These are phyloP conservation scores for Drosera capensis DNA, from an alignment of 148 eudicot genomes.

Conservation along the genomic window DNA sequence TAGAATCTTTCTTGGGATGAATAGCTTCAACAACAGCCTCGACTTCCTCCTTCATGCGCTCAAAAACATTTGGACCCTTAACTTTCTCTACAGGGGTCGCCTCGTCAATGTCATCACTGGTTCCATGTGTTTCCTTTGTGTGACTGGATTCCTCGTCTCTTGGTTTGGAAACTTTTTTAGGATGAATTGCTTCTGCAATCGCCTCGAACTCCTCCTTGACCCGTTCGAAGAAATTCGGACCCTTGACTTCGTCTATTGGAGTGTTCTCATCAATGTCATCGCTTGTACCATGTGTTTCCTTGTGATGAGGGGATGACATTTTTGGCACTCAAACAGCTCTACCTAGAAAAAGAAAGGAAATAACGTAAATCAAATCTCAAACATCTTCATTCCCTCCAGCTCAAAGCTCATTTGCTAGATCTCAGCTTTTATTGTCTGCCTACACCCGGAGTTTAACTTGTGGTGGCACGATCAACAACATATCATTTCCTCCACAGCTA, in stretches of 20 bases:
- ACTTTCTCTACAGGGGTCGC: conserved; percentile 44
- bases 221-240: conserved; percentile 53
- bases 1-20: conserved; percentile 43
- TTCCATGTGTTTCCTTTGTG: conserved; percentile 77
- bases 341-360: no score
- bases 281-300: conserved; percentile 81
- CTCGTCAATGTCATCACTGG: conserved; percentile 58
- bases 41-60: conserved; percentile 70
- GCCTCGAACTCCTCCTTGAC: conserved; percentile 87
- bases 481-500: no score
- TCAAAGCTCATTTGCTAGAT: no score
- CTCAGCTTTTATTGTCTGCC: no score
- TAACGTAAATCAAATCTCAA: no score
- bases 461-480: no score
- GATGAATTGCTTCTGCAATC: conserved; percentile 31
- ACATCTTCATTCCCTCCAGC: no score
- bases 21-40: conserved; percentile 63
- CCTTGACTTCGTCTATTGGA: conserved; percentile 51
- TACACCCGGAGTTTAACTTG: no score
- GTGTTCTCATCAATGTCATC: conserved; percentile 64
- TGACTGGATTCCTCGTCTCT: conserved; percentile 19
- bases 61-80: conserved; percentile 59
- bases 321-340: no score
- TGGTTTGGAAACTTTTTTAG: conserved; percentile 32
- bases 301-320: conserved; percentile 42